Evolutionary conservation across 306 rosid species (phyloP), one percentile per base, ranked within the genome.

Genomic region (Rubus parviflorus): DNA sequence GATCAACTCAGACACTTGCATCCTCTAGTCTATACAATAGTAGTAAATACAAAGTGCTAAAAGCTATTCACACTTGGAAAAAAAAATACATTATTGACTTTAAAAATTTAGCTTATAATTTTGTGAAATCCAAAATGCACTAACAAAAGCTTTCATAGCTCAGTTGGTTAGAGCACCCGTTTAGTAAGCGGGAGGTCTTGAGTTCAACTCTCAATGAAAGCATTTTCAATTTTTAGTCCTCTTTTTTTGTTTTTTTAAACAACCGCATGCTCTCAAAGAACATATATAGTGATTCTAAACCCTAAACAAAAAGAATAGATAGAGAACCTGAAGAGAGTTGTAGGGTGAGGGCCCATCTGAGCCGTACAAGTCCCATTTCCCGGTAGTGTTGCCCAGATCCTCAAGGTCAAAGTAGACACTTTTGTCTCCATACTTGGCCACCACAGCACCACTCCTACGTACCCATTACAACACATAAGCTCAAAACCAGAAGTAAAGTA

Each of bases 351-450:
- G 97, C 4, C 95, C 95, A 92, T 94, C 98, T 16, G 97, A 92
- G 3, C 98, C 98, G 78, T 94, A 94, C 89, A 94, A 86, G 71
- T 94, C 98, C 98, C 98, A 94, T 70, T 94, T 97, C 25, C 98
- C 98, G 1, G 98, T 92, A 17, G 98, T 94, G 96, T 94, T 92
- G 15, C 97, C 95, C 47, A 94, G 56, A 81, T 94, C 98, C 88
- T 92, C 95, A 81, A 94, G 89, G 80, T 94, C 95, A 76, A 90
- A 94, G 92, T 92, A 92, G 25, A 92, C 95, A 83, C 98, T 94
- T 80, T 94, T 92, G 85, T 94, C 98, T 41, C 98, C 98, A 70
- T 94, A 94, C 85, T 92, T 94, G 20, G 97, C 97, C 78, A 90
- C 97, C 78, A 90, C 93, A 72, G 84, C 89, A 78, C 92, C 92